Percentiles rank a stretch among this genome's conserved stretches.
Conservation (phyloP, 805 yeast species). For the Priceomyces carsonii region DNA sequence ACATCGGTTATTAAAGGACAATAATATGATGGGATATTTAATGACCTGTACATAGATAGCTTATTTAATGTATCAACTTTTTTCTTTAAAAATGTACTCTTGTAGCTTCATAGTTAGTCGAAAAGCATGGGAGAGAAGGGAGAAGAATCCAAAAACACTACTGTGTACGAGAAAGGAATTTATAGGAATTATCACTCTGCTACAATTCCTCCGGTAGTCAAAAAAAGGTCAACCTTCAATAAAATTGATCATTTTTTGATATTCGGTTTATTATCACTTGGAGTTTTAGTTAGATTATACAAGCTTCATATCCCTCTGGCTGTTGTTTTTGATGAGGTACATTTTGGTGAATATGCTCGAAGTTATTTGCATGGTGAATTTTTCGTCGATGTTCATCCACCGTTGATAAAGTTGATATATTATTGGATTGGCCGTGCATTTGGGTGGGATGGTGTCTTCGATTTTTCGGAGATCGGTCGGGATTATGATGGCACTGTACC, state of each 20-base stretch:
- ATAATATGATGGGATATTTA: background rate
- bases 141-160: background rate
- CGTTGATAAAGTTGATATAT: conserved; percentile 61
- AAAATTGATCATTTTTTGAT: conserved; percentile 21
- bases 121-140: no score
- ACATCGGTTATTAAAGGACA: conserved; percentile 39
- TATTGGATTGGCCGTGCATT: conserved; percentile 52
- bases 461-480: conserved; percentile 46
- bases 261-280: conserved; percentile 21
- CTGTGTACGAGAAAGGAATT: conserved; percentile 31
- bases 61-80: no score
- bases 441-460: conserved; percentile 51
- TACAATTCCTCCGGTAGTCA: conserved; percentile 13
- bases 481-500: conserved; percentile 34
- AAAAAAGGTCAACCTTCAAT: conserved; percentile 12
- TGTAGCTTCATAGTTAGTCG: no score
- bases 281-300: conserved; percentile 29
- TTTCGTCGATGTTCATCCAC: conserved; percentile 75
- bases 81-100: no score
- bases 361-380: conserved; percentile 57
- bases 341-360: conserved; percentile 38
- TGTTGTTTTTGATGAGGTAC: conserved; percentile 53
- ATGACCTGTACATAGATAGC: no score
- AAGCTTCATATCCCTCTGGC: conserved; percentile 33
- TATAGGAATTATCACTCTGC: conserved; percentile 31